A percentile compares a stretch with the other conserved stretches of the same genome.
Conservation (phyloP, 176 grass and related monocot species). For the Guadua angustifolia region DNA sequence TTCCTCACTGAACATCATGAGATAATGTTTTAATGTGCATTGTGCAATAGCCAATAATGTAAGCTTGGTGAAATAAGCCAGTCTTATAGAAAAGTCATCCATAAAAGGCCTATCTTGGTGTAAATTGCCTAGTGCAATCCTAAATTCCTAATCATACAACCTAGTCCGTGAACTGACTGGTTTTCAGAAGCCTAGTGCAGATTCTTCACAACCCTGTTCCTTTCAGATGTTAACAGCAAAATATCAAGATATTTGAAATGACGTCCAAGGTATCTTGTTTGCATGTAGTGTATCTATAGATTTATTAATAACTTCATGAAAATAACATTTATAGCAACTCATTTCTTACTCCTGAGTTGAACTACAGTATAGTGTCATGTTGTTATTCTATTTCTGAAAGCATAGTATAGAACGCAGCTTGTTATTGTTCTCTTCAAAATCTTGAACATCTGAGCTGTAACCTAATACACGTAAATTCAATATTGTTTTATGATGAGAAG, state of each 20-base stretch:
- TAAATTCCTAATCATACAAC: slow-evolving; percentile 5
- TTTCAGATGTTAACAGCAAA: slow-evolving; percentile 16
- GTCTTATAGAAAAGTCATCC: background rate
- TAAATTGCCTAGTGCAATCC: background rate
- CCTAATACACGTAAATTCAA: background rate
- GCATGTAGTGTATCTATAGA: background rate
- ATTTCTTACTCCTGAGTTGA: background rate
- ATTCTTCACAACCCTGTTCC: background rate
- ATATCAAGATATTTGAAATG: slow-evolving; percentile 29
- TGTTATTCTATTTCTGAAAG: slow-evolving; percentile 9
- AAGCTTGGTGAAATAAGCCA: background rate
- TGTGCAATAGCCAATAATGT: background rate
- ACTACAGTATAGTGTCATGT: background rate
- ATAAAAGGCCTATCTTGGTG: background rate
- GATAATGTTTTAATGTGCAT: background rate
- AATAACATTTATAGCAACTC: slow-evolving; percentile 16
- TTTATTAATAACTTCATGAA: background rate
- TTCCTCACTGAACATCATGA: background rate
- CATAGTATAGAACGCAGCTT: background rate
- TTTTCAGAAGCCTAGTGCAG: background rate
- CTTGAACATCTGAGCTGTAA: background rate
- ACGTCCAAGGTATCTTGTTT: background rate
- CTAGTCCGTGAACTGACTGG: background rate
- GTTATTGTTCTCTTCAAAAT: background rate
- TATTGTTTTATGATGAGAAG: background rate